These are phyloP conservation scores for Aureobasidium sp. DNA, from an alignment of 2,329 filamentous ascomycete species.

Conservation along the genomic window DNA sequence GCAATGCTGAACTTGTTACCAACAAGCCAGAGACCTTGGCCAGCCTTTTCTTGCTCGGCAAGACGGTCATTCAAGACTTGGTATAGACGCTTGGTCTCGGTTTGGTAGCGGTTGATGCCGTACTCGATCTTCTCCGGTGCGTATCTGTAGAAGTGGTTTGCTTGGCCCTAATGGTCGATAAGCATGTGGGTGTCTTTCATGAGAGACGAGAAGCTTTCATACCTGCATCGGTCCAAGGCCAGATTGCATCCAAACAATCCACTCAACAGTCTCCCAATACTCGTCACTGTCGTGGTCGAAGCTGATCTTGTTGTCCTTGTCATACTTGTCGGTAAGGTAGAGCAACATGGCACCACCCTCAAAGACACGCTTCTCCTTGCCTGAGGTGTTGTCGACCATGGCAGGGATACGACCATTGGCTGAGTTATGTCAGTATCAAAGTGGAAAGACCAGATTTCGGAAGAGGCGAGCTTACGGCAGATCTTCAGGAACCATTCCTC, in stretches of 20 bases:
- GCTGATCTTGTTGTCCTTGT: constrained; percentile 31
- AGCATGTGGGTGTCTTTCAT: background rate
- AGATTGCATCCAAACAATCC: constrained; percentile 39
- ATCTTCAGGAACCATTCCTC: constrained; percentile 38
- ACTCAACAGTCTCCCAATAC: constrained; percentile 37
- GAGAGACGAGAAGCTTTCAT: background rate
- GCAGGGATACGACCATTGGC: constrained; percentile 42
- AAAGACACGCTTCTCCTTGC: constrained; percentile 27
- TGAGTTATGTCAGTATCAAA: constrained; percentile 5
- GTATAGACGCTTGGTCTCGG: constrained; percentile 41
- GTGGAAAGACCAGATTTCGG: background rate
- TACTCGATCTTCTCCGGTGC: constrained; percentile 36
- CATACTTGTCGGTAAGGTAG: constrained; percentile 38
- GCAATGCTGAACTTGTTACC: constrained; percentile 40
- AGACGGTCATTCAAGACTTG: constrained; percentile 37
- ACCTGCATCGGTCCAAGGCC: constrained; percentile 33
- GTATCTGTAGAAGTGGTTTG: constrained; percentile 40
- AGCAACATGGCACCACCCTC: constrained; percentile 39
- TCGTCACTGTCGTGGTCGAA: constrained; percentile 35
- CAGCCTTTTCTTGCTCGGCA: constrained; percentile 16
- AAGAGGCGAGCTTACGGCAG: constrained; percentile 26
- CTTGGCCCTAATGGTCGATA: constrained; percentile 28
- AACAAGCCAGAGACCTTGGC: constrained; percentile 33
- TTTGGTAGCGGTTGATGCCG: constrained; percentile 38
- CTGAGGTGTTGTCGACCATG: constrained; percentile 31